Base-by-base conservation (phyloP, 2,329 filamentous ascomycete genomes). In the Colletotrichum acutatum region DNA sequence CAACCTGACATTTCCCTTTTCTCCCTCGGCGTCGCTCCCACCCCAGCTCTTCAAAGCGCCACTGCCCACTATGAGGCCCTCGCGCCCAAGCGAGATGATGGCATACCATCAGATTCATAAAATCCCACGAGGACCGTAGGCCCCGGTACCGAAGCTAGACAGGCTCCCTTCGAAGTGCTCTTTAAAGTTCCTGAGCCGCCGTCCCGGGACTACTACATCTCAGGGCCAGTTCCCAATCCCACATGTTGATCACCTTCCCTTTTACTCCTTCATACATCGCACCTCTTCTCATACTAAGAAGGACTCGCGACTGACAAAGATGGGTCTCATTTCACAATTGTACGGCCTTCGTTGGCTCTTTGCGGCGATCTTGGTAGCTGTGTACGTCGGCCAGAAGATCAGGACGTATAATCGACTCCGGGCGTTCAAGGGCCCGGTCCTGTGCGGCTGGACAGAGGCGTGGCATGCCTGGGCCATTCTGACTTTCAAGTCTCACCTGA, bases 401-500 rank as follows among this genome's bases (percentile, higher is more conserved):
- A 58, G 6, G 42, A 56, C 71, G 2, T 74, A 74, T 19, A 67
- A 71, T 8, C 62, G 71, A 4, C 63, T 74, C 3, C 71, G 30
- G 3, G 63, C 63, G 4, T 74, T 74, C 58, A 72, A 64, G 11
- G 71, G 71, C 1, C 68, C 71, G 19, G 58, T 67, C 4, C 46
- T 65, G 0, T 42, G 62, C 6, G 71, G 71, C 0, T 74, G 68
- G 68, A 68, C 54, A 7, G 71, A 74, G 1, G 52, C 59, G 1
- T 71, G 68, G 68, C 68, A 74, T 30, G 42, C 19, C 6, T 63
- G 64, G 57, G 68, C 71, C 7, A 53, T 74, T 4, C 9, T 74
- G 30, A 61, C 62, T 32, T 71, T 72, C 58, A 72, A 68, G 46
- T 71, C 71, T 2, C 71, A 74, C 24, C 53, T 74, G n/a, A 53